Evolutionary conservation across 2,329 filamentous ascomycete species (phyloP), one percentile per base, ranked within the genome.

Genomic region (Zymoseptoria brevis): DNA sequence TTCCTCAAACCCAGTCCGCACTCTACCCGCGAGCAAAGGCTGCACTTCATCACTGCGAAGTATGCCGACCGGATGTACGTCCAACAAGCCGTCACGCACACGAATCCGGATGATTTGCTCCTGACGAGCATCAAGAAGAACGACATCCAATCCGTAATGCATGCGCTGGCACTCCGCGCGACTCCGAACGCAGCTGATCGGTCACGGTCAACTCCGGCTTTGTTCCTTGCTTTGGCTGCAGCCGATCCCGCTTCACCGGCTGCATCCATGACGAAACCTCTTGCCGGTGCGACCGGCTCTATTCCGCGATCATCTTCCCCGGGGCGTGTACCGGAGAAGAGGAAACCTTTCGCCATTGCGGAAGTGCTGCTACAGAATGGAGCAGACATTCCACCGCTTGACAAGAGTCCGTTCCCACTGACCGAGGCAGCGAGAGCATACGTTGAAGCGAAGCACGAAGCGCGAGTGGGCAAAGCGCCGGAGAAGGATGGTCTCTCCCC

Each of bases 1-100:
- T 77, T 81, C 5, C 69, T 83, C 52, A 97, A 96, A 71, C 91
- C 90, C 4, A 78, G 80, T 0, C 82, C 90, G 0, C 85, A 87
- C 67, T 90, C 92, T 22, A 92, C 86, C 5, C 85, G 94, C 49
- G 94, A 99, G 73, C 90, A 96, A 73, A 85, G 94, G 21, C 79
- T 97, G n/a, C 88, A 83, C 66, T 99, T 96, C 73, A 97, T 99
- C 74, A 97, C 90, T 0, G 82, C 88, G 57, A 99, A 99, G 74
- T 99, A 99, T 71, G 88, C 90, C 54, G 90, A 97, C 35, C 82
- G 86, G 61, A 83, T 85, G 3, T 97, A 84, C 68, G 87, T 99
- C 3, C 87, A 92, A 67, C 86, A 90, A 24, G 74, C 87, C 3
- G 53, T 62, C 41, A 60, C 63, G 51, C 87, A 0, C 76, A 91